Base-by-base conservation (phyloP, 805 yeast genomes). In the Myxozyma mucilagina region DNA sequence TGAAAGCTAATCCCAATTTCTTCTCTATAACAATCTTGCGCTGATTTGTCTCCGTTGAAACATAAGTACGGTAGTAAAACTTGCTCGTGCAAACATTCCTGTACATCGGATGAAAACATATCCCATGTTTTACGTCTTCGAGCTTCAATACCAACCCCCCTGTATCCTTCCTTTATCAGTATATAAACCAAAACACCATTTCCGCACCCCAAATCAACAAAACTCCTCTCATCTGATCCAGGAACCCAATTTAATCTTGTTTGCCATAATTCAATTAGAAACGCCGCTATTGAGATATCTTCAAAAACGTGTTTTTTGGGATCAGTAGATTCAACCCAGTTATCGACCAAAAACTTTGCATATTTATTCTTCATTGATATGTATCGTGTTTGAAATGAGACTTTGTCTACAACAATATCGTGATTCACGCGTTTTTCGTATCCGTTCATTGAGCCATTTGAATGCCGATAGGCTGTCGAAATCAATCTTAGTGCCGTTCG, bases 271-370 rank as follows among this genome's bases (percentile, higher is more conserved):
- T 90, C 96, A 32, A 93, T 89, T 63, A 93, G 78, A 68, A 93
- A 93, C 0, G 97, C 96, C 0, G 97, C 97, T 67, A 93, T 92
- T 3, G 97, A 96, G 56, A 93, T 82, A 72, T 93, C 98, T 77
- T 93, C 98, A 76, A 92, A 93, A 0, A 93, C 97, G 75, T 93
- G 98, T 72, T 93, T 93, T 68, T 87, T 83, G 2, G 97, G 97
- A 74, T 93, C 97, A 1, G 98, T 93, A 35, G 87, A 85, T 74
- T 93, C 98, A n/a, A 81, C 84, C 98, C 98, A 93, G 65, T 80
- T 82, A 44, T 86, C 89, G 11, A 91, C 91, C 52, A 93, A 75
- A 16, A 76, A 74, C 32, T 86, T 83, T 0, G 96, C 90, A 72
- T 92, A 88, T 73, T 86, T 88, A 72, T 87, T 89, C 74, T 93